Conservation (phyloP, 1,139 yeast species). For the Tardiomyces depauwii region DNA sequence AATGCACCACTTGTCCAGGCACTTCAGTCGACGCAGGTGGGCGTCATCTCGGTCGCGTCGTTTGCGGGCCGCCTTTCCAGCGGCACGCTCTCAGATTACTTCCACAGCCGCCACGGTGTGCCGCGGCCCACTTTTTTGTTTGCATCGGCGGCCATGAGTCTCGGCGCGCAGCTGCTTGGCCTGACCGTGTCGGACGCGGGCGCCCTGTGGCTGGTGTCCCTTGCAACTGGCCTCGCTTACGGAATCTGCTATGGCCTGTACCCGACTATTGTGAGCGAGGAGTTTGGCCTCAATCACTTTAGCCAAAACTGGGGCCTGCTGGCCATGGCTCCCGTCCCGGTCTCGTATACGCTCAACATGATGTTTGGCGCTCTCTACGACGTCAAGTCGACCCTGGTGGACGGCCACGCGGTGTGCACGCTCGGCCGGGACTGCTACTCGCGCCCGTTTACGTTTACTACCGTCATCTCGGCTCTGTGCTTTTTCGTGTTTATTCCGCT, state of each 20-base stretch:
- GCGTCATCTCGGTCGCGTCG: constrained; percentile 54
- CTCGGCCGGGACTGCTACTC: constrained; percentile 15
- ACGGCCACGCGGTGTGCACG: constrained; percentile 13
- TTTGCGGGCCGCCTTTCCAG: constrained; percentile 58
- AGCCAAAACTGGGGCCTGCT: constrained; percentile 75
- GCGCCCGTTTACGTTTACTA: constrained; percentile 13
- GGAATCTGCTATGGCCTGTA: constrained; percentile 73
- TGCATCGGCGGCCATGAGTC: constrained; percentile 30
- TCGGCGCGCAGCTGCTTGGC: constrained; percentile 28
- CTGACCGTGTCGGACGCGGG: constrained; percentile 25
- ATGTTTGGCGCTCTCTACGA: constrained; percentile 29
- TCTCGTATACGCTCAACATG: constrained; percentile 28
- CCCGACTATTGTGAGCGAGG: constrained; percentile 70
- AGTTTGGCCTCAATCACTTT: constrained; percentile 60
- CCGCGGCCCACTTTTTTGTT: constrained; percentile 64
- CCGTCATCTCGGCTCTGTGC: no score
- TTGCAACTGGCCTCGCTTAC: constrained; percentile 61
- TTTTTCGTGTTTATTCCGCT: no score
- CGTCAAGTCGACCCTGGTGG: constrained; percentile 12
- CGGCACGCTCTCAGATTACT: constrained; percentile 55
- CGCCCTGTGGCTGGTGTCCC: constrained; percentile 41
- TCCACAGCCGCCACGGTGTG: constrained; percentile 38
- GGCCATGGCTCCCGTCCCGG: constrained; percentile 29
- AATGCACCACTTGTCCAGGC: constrained; percentile 17
- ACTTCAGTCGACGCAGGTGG: constrained; percentile 64